Evolutionary conservation across 345 rosid genomes (phyloP), one percentile per base, ranked within the genome.

Genomic region (Dimocarpus longan): DNA sequence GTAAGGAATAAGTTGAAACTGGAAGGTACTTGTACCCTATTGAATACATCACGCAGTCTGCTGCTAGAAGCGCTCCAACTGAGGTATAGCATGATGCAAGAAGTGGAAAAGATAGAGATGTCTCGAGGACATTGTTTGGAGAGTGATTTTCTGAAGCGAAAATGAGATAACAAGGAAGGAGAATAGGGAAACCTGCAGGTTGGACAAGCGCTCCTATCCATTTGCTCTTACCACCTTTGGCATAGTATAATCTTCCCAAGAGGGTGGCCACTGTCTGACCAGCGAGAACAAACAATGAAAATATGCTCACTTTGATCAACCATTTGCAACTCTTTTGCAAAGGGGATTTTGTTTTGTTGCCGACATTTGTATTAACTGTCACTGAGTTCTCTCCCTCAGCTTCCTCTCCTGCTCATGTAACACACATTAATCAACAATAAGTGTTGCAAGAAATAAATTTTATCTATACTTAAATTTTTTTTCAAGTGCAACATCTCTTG

Each of bases 21-120:
- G 89, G 91, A 60, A 88, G 88, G 60, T 87, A 84, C n/a, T 66
- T 6, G 8, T 87, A 79, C 8, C 91, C 91, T 6, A 85, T n/a
- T 0, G 91, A 84, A 78, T 81, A 85, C 40, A 88, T 24, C 74
- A 77, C 22, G 78, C 80, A 71, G 64, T 39, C 21, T 39, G 44
- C 56, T 10, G 84, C 84, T 50, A 48, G 18, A 12, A 82, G 46
- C 3, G 79, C 10, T 48, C 85, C 88, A 28, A 79, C 48, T 6
- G 70, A 43, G 52, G 32, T 12, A 48, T 83, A 80, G 15, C 68
- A 71, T 0, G 71, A 28, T 13, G 69, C 59, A 21, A 71, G 73
- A n/a, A 12, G 32, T 26, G 28, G 57, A 43, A 43, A 15, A 0
- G 81, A 73, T 11, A 79, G 73, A 19, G 70, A 37, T 42, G 9